Base-by-base conservation (phyloP, 1,139 yeast species). In the Geotrichum klebahnii region DNA sequence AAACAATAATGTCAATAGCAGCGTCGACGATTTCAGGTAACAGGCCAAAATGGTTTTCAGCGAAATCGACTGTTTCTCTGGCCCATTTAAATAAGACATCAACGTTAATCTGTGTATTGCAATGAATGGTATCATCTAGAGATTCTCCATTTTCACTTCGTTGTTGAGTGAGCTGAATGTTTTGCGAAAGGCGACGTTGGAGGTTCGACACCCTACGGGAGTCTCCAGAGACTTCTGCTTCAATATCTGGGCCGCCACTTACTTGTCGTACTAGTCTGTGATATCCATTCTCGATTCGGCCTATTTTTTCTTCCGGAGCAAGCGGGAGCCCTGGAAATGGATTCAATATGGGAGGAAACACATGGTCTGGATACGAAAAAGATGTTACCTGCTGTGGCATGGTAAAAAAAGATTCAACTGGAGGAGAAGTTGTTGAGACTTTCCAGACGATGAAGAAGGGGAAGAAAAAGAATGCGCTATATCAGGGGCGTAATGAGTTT, bases 21-120 rank as follows among this genome's bases (percentile, higher is more conserved):
- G 61, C 57, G 33, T 55, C 57, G 17, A 64, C 47, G 24, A 61
- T 53, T 8, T 56, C 55, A 3, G 52, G 46, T 12, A 60, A 56
- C 14, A 66, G 52, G 2, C 67, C 67, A 16, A 57, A 56, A 47
- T 63, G 65, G 41, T 54, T 51, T 46, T 62, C 66, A 3, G 65
- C 60, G 45, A 63, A 65, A 42, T 64, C 68, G 39, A 64, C 53
- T 23, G 60, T 58, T 40, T 61, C 65, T n/a, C 67, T 61, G 2
- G 71, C 68, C 71, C 71, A 67, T 40, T 59, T 55, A 53, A 66
- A 62, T 33, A 46, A 28, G 40, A 50, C 44, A 26, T 46, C 47
- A 37, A 52, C 52, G 48, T 50, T 38, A 20, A 46, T 43, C 31
- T 49, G 44, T 4, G 44, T 42, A 10, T 29, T 49, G 16, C 33